Evolutionary conservation across 2,329 filamentous ascomycete species (phyloP).

Genomic region (Fusarium chuoi): DNA sequence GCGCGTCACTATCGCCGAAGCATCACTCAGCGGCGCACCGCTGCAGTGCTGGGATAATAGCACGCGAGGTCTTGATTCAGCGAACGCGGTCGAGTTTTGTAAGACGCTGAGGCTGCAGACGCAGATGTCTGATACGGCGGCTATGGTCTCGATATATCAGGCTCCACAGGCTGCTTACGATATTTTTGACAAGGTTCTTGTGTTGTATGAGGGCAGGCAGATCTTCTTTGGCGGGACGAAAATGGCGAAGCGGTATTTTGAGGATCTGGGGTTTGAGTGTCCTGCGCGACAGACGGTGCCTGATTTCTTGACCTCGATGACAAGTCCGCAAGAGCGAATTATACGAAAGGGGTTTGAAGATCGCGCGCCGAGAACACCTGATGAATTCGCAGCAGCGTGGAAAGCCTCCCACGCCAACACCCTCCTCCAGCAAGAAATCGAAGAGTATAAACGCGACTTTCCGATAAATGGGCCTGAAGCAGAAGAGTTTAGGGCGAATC

Average conservation of each 20-base stretch:
- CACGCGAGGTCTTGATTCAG: conserved; percentile 71
- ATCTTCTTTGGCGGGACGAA: conserved; percentile 57
- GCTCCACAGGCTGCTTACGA: conserved; percentile 56
- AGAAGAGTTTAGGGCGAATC: conserved; percentile 57
- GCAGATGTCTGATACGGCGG: conserved; percentile 66
- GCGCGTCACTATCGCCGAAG: conserved; percentile 52
- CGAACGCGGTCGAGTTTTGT: conserved; percentile 74
- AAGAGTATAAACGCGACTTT: conserved; percentile 56
- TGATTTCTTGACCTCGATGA: conserved; percentile 72
- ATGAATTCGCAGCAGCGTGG: conserved; percentile 52
- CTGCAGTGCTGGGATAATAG: conserved; percentile 78
- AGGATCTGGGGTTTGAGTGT: conserved; percentile 65
- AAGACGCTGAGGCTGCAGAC: conserved; percentile 69
- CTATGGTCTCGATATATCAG: conserved; percentile 73
- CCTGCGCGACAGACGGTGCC: conserved; percentile 69
- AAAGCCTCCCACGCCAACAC: conserved; percentile 32
- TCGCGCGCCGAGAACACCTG: conserved; percentile 48
- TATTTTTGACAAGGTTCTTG: conserved; percentile 74
- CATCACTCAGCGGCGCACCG: conserved; percentile 50
- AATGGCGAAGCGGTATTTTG: conserved; percentile 42
- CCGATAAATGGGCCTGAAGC: conserved; percentile 55
- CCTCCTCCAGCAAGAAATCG: conserved; percentile 60
- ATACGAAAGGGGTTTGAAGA: conserved; percentile 47
- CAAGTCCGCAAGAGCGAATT: conserved; percentile 49
- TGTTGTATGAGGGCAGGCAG: conserved; percentile 75